Base-by-base conservation (phyloP, 2,329 filamentous ascomycete genomes). In the Dactylellina sp. region DNA sequence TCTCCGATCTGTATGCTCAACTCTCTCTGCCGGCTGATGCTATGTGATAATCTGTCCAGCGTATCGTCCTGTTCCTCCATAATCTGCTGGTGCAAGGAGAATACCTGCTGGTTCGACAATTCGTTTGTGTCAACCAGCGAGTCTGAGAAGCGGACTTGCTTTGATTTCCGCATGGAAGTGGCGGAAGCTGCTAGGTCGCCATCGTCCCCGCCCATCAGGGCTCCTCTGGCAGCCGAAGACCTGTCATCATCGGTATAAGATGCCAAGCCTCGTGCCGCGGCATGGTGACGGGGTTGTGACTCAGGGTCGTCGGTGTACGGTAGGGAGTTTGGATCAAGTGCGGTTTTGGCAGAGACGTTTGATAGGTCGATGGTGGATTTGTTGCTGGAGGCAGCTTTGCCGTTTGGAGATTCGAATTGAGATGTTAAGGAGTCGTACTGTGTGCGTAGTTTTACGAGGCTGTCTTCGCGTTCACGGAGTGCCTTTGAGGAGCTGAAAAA, bases 1-100 rank as follows among this genome's bases (percentile, higher is more conserved):
- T 97, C 91, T 28, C 95, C 94, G 79, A 99, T 98, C 83, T 95
- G 92, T 83, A 97, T 96, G 80, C 90, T 93, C 75, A 99, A 85
- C 83, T 98, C 92, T 55, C 96, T 86, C 83, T 98, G 95, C 40
- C 95, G 88, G 2, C 91, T 87, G 77, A 99, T 97, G 68, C 88
- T 92, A 79, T 89, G 87, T n/a, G 93, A 92, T 2, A 99, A 84
- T 7, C 86, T 85, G 80, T 98, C 94, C n/a, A 99, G 86, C 81
- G 97, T 93, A 76, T 91, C 90, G 80, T 99, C 95, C 82, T 99
- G 95, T 75, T 97, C 89, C n/a, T 86, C 85, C 39, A 99, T 84
- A 24, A 97, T 88, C 75, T 88, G 88, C 64, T 86, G 84, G 82
- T 99, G 95, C 81, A 96, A 93, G 20, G 86, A 85, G 82, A 97